These are phyloP conservation scores for Chondrostereum purpureum DNA, from an alignment of 1,284 basidiomycete species.

Conservation along the genomic window DNA sequence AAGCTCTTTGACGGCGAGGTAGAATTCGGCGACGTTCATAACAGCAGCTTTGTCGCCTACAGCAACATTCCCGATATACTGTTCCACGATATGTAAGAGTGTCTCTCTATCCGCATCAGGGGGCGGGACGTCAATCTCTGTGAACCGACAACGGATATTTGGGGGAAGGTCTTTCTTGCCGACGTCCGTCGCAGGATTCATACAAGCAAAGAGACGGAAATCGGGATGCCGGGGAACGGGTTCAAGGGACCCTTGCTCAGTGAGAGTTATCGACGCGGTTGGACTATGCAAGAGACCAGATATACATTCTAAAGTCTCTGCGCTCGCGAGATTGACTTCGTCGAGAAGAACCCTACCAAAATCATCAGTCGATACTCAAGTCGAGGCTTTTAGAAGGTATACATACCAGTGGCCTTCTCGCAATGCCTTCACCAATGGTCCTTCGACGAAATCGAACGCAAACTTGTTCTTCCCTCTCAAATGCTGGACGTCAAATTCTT, in stretches of 20 bases:
- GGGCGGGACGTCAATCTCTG: conserved; percentile 91
- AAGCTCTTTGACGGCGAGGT: conserved; percentile 77
- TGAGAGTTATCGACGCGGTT: conserved; percentile 85
- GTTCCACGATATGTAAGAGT: conserved; percentile 79
- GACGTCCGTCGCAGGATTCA: conserved; percentile 99
- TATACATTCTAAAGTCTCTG: conserved; percentile 94
- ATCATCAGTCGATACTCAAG: too few relatives aligned
- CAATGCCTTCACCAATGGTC: conserved; percentile 91
- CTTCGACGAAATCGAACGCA: conserved; percentile 94
- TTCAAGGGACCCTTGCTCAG: conserved; percentile 90
- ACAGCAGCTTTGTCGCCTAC: conserved; percentile 86
- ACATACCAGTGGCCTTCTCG: conserved; percentile 85
- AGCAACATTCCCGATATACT: conserved; percentile 85
- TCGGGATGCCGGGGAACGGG: conserved; percentile 89
- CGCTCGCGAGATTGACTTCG: conserved; percentile 92
- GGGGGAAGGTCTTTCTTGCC: conserved; percentile 96
- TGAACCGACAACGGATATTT: conserved; percentile 88
- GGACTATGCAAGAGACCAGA: conserved; percentile 83
- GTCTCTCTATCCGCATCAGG: conserved; percentile 93
- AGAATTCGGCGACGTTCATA: conserved; percentile 91
- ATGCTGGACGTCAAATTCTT: conserved; percentile 83
- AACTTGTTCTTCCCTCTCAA: conserved; percentile 82
- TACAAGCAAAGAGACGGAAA: conserved; percentile 97
- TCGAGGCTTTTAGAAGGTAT: conserved; percentile 1
- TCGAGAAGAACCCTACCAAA: conserved; percentile 82